Evolutionary conservation across 2,329 filamentous ascomycete species (phyloP), one percentile per base, ranked within the genome.

Genomic region (Ambrosiella beaveri): DNA sequence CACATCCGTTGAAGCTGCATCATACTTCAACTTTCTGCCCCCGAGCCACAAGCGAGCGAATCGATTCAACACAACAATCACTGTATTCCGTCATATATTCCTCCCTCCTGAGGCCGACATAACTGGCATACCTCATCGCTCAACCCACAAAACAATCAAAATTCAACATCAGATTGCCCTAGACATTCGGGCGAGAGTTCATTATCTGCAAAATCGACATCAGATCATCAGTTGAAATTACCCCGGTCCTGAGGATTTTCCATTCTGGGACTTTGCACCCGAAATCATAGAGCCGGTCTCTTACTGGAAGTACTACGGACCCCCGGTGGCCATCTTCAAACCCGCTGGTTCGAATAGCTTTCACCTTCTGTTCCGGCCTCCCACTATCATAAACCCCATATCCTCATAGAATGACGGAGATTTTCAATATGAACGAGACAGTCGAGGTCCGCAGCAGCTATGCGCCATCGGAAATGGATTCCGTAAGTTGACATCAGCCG

Each of bases 381-480:
- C 44, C 13, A 45, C 41, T n/a, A 15, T 8, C 44, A 15, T 47
- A 5, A 17, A 54, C 37, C n/a, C 13, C 27, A 17, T 17, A 17
- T 6, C 38, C 44, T 15, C 13, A 47, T 41, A 57, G 12, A 17
- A 60, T 60, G 58, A 57, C 55, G 3, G 58, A 60, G 37, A 49
- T 60, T 19, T 49, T 41, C 50, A 60, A 60, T 13, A 53, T 57
- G 54, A 38, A 35, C 37, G 44, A 57, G 7, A 39, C 54, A 35
- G 41, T 57, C 9, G 54, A 60, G 19, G 55, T 50, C 45, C 58
- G 51, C 38, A 40, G 54, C 13, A 50, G 36, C 36, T 60, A 60
- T 36, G 40, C 54, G 36, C 58, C 50, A 40, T 57, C 58, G 12
- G 58, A 60, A 19, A 59, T 59, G 38, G 58, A 59, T 37, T 60